These are phyloP conservation scores for Vigna mungo DNA, from an alignment of 306 rosid genomes.

Conservation along the genomic window DNA sequence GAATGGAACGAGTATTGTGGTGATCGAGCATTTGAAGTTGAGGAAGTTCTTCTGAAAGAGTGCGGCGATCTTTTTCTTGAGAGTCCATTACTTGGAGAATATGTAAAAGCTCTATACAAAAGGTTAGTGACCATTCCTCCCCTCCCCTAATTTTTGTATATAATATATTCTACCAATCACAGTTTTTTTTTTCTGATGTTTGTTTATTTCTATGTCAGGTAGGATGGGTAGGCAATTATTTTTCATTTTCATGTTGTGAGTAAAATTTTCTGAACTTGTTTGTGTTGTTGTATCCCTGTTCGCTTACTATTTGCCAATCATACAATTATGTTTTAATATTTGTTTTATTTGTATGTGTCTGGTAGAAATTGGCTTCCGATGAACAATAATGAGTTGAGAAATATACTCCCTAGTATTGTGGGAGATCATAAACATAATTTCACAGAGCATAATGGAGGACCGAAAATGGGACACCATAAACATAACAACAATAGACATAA, in stretches of 20 bases:
- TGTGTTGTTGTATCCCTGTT: background rate
- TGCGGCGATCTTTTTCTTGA: slow-evolving; percentile 79
- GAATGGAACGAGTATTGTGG: slow-evolving; percentile 93
- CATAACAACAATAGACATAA: too few species aligned
- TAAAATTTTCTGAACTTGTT: slow-evolving; percentile 5
- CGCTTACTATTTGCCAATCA: too few species aligned
- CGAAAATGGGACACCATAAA: too few species aligned
- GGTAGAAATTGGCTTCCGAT: background rate
- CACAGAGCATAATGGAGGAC: too few species aligned
- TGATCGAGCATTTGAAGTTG: slow-evolving; percentile 59
- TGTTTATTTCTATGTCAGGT: slow-evolving; percentile 57
- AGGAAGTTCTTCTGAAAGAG: slow-evolving; percentile 59
- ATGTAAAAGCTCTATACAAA: slow-evolving; percentile 71
- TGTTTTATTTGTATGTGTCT: too few species aligned
- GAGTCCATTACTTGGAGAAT: slow-evolving; percentile 59
- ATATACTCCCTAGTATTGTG: too few species aligned
- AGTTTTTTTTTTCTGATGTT: slow-evolving; percentile 28
- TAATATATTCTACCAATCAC: background rate
- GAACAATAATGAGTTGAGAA: background rate
- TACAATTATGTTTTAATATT: too few species aligned
- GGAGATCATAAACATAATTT: too few species aligned
- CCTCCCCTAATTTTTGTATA: background rate
- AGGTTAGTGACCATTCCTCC: slow-evolving; percentile 59
- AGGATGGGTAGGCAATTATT: slow-evolving; percentile 30
- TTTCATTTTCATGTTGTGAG: background rate